These are phyloP conservation scores for Ophiocordyceps australis DNA, from an alignment of 2,329 filamentous ascomycete genomes.

Conservation along the genomic window DNA sequence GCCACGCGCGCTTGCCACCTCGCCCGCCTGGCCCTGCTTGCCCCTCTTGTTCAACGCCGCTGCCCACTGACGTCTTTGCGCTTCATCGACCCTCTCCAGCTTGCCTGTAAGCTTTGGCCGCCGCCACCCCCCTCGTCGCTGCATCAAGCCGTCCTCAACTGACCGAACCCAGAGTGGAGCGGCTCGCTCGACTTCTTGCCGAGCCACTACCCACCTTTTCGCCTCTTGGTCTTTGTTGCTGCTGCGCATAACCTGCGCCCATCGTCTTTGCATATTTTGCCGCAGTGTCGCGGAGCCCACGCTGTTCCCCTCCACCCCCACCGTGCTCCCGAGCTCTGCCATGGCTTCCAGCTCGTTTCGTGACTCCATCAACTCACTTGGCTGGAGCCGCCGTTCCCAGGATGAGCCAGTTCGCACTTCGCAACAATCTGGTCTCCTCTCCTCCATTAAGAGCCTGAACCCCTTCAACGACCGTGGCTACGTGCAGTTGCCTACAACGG, in stretches of 20 bases:
- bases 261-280: constrained; percentile 7
- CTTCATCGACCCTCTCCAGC: no score
- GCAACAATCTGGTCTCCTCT: constrained; percentile 55
- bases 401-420: constrained; percentile 58
- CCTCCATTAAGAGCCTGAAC: constrained; percentile 69
- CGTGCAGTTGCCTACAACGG: constrained; percentile 75
- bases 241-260: constrained; percentile 3
- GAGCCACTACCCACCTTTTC: no score
- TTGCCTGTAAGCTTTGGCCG: no score
- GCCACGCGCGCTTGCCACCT: no score
- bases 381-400: constrained; percentile 81
- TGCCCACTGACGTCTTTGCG: no score
- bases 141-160: no score
- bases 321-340: constrained; percentile 1
- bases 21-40: no score
- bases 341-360: constrained; percentile 87
- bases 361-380: constrained; percentile 85
- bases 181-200: constrained; percentile 1
- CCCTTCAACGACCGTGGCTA: constrained; percentile 78
- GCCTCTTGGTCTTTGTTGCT: no score
- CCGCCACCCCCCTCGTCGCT: no score
- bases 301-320: neutral
- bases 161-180: constrained; percentile 6
- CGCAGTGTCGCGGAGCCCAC: neutral
- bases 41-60: no score